These are phyloP conservation scores for Coffea humblotiana DNA, from an alignment of 305 asterid species.

Conservation along the genomic window DNA sequence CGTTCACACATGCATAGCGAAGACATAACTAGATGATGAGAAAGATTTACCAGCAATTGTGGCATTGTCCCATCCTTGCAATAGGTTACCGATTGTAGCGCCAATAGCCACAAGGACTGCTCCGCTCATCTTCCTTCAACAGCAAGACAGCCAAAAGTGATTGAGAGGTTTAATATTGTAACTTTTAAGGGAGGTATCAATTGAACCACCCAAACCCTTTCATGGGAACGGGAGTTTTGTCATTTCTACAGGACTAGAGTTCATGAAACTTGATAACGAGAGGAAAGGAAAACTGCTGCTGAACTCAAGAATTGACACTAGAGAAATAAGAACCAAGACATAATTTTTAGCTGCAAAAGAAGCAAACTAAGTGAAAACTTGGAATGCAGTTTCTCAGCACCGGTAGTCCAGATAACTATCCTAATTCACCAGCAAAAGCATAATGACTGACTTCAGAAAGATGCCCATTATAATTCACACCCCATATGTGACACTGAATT, in stretches of 20 bases:
- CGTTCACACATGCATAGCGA: neutral
- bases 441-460: too few species aligned
- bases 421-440: neutral
- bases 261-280: neutral
- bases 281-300: neutral
- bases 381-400: neutral
- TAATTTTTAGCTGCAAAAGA: neutral
- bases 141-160: neutral
- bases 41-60: constrained; percentile 68
- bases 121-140: constrained; percentile 49
- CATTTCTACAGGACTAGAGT: neutral
- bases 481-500: too few species aligned
- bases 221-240: neutral
- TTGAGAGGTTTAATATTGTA: neutral
- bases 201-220: neutral
- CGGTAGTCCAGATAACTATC: neutral
- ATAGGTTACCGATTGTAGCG: constrained; percentile 78
- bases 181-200: neutral
- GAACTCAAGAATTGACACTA: neutral
- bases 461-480: too few species aligned
- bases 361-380: neutral
- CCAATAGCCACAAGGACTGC: constrained; percentile 74
- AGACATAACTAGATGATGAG: neutral
- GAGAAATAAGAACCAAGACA: neutral
- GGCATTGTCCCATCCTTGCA: constrained; percentile 98